phyloP scores from a whole-genome alignment of 116 monocot genomes.

The Iris pallida region DNA sequence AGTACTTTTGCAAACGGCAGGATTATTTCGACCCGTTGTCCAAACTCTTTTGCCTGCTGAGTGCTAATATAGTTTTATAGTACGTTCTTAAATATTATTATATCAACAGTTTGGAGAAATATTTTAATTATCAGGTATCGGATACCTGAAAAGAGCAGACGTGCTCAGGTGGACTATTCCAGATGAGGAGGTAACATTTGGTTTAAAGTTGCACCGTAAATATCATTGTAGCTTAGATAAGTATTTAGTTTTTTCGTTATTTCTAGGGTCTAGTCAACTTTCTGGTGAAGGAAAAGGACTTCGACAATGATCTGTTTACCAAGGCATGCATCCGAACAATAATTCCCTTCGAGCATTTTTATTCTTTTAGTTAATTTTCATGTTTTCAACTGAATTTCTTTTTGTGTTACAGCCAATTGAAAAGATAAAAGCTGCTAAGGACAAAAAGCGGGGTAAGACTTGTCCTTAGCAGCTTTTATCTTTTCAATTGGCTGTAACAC shows the following conservation, averaged over 20 bases:
- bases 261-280: constrained; percentile 72
- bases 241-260: background rate
- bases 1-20: too few relatives aligned
- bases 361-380: background rate
- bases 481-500: constrained; percentile 78
- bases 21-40: too few relatives aligned
- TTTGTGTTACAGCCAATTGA: constrained; percentile 66
- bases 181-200: constrained; percentile 72
- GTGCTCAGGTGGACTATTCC: constrained; percentile 92
- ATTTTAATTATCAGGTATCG: constrained; percentile 51
- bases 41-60: too few relatives aligned
- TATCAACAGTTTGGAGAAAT: too few relatives aligned
- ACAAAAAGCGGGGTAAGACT: constrained; percentile 77
- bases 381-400: constrained; percentile 3
- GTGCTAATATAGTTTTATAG: too few relatives aligned
- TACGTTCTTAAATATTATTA: too few relatives aligned
- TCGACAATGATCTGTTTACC: constrained; percentile 74
- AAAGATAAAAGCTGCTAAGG: constrained; percentile 86
- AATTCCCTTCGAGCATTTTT: background rate
- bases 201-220: background rate
- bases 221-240: background rate
- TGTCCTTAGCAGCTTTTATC: constrained; percentile 85
- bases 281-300: constrained; percentile 96
- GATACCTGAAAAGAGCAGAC: constrained; percentile 73
- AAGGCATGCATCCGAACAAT: constrained; percentile 46